phyloP scores from a whole-genome alignment of 2,329 filamentous ascomycete genomes.

The Fusarium guadeloupense region DNA sequence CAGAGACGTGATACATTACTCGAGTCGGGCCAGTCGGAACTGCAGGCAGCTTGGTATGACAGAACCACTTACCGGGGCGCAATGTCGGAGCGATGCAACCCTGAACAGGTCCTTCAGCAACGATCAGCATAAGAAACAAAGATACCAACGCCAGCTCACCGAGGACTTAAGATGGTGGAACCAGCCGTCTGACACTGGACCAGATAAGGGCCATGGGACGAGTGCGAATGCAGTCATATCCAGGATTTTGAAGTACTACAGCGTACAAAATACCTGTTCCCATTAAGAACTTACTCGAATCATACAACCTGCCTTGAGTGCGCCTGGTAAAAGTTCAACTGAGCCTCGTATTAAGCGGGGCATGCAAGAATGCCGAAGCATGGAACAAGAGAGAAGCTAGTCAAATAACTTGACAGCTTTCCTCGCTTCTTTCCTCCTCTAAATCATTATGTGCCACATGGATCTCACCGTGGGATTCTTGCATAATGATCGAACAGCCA shows the following conservation, averaged over 20 bases:
- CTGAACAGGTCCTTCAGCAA: constrained; percentile 1
- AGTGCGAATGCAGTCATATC: neutral
- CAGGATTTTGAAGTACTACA: constrained; percentile 27
- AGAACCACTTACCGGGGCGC: constrained; percentile 10
- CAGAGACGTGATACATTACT: constrained; percentile 18
- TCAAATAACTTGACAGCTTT: constrained; percentile 2
- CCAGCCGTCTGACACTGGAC: constrained; percentile 29
- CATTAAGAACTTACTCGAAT: constrained; percentile 12
- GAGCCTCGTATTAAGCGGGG: constrained; percentile 15
- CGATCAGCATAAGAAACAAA: constrained; percentile 16
- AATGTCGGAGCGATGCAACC: constrained; percentile 20
- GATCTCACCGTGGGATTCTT: constrained; percentile 8
- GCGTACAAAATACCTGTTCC: constrained; percentile 13
- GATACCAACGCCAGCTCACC: constrained; percentile 21
- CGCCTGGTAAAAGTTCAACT: neutral
- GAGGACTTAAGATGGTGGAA: constrained; percentile 34
- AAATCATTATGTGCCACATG: constrained; percentile 8
- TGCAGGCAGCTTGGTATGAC: constrained; percentile 25
- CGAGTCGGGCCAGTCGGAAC: constrained; percentile 7
- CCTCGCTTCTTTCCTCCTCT: neutral
- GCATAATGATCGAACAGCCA: constrained; percentile 8
- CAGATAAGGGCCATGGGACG: neutral
- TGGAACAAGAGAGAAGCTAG: neutral
- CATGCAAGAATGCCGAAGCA: constrained; percentile 12
- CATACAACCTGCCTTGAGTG: constrained; percentile 19